phyloP scores from a whole-genome alignment of 208 protist genomes.

The Leishmania arabica region DNA sequence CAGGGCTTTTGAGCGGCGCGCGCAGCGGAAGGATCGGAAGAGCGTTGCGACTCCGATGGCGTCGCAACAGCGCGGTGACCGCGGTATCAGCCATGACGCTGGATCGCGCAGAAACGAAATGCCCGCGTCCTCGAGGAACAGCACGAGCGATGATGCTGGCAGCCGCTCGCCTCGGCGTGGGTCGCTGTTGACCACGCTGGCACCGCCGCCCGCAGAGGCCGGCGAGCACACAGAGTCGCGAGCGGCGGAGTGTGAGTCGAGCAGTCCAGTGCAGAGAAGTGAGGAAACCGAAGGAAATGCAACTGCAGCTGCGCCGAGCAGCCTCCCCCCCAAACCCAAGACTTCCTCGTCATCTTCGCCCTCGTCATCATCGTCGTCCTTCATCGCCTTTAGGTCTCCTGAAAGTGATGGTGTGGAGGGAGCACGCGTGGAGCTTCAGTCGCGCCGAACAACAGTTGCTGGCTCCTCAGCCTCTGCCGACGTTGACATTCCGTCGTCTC shows the following conservation, averaged over 20 bases:
- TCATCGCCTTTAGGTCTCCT: not conserved
- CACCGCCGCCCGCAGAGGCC: not conserved
- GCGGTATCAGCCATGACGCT: not conserved
- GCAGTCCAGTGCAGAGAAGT: not conserved
- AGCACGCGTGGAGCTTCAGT: conserved; percentile 3
- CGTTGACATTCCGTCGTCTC: not conserved
- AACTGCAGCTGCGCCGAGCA: not conserved
- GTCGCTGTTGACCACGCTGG: not conserved
- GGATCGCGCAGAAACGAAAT: not conserved
- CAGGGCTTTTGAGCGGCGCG: not conserved
- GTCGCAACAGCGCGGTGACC: not conserved
- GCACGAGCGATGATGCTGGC: not conserved
- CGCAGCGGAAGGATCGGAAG: not conserved
- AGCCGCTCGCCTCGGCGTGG: not conserved
- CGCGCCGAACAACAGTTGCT: conserved; percentile 2
- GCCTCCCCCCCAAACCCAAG: not conserved
- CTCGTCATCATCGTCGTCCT: conserved; percentile 25
- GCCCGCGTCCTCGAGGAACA: not conserved
- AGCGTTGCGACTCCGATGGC: not conserved
- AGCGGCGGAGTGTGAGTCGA: not conserved
- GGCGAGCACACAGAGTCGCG: not conserved
- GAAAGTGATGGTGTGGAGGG: not conserved
- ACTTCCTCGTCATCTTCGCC: conserved; percentile 16
- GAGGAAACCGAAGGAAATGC: not conserved
- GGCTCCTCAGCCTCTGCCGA: conserved; percentile 3